Percentiles rank a stretch among this genome's conserved stretches.
Evolutionary conservation across 257 asterid genomes (phyloP).

Genomic region (Solanum clarkiae): DNA sequence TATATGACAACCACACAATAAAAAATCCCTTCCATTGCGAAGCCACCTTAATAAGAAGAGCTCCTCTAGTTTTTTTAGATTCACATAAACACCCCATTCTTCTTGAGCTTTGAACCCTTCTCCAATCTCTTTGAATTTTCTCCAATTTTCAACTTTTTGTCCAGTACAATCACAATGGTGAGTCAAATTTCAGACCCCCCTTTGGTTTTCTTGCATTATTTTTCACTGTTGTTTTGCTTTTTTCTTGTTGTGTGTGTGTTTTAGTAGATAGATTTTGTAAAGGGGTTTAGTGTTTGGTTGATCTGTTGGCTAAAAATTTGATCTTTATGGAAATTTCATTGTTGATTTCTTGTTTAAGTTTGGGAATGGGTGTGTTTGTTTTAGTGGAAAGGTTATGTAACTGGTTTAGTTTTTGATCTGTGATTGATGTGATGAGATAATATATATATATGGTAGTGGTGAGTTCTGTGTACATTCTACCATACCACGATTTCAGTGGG

Average conservation of each 20-base stretch:
- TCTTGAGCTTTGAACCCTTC: not conserved
- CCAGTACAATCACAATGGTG: constrained; percentile 5
- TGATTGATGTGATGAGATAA: not conserved
- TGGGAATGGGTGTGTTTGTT: not conserved
- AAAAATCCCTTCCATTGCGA: not conserved
- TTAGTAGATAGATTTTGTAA: not conserved
- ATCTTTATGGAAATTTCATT: not conserved
- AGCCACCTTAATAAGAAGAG: not conserved
- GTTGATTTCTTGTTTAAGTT: not conserved
- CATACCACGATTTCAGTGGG: no score
- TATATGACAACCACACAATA: not conserved
- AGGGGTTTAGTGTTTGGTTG: not conserved
- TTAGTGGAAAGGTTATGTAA: not conserved
- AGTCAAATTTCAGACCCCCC: not conserved
- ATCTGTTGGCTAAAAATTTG: not conserved
- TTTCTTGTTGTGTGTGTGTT: not conserved
- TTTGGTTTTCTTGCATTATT: not conserved
- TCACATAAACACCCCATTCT: not conserved
- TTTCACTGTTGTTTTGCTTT: not conserved
- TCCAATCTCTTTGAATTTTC: not conserved
- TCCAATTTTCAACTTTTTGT: not conserved
- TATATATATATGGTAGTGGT: not conserved
- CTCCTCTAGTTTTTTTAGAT: not conserved
- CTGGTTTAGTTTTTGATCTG: not conserved
- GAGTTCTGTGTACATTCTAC: no score